Conservation (phyloP, 2,329 filamentous ascomycete species). For the Ilyonectria sp. region DNA sequence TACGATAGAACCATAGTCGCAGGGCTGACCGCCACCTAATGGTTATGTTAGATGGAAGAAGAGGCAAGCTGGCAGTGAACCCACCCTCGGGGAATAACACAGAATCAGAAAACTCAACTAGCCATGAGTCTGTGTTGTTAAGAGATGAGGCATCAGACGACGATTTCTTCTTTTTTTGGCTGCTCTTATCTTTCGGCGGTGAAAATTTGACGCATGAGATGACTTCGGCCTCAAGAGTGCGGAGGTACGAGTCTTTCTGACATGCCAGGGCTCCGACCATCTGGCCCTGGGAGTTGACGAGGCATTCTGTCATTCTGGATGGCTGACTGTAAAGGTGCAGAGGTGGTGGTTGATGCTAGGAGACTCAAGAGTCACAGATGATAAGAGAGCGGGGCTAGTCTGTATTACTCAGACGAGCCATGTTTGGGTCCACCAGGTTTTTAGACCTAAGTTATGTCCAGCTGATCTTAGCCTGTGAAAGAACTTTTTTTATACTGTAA, state of each 20-base stretch:
- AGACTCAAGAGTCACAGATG: background rate
- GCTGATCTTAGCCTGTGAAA: too few relatives aligned
- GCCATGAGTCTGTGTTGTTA: constrained; percentile 41
- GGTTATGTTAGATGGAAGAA: background rate
- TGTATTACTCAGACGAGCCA: constrained; percentile 3
- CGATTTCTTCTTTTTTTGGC: constrained; percentile 40
- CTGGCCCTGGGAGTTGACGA: background rate
- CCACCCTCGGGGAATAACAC: constrained; percentile 51
- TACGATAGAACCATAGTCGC: constrained; percentile 47
- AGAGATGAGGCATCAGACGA: background rate
- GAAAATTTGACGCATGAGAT: constrained; percentile 48
- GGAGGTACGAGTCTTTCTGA: constrained; percentile 48
- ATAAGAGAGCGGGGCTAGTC: background rate
- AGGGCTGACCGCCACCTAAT: constrained; percentile 52
- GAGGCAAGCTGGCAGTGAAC: too few relatives aligned
- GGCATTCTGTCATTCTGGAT: constrained; percentile 3
- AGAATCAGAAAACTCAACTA: constrained; percentile 51
- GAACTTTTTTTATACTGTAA: too few relatives aligned
- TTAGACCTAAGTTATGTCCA: too few relatives aligned
- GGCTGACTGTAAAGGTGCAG: background rate
- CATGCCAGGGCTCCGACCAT: constrained; percentile 48
- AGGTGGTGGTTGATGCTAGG: background rate
- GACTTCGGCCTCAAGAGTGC: constrained; percentile 43
- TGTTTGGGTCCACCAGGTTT: background rate
- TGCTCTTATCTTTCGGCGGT: constrained; percentile 29